Conservation (phyloP, 225 moss, liverwort and hornwort genomes). For the Climacium dendroides region DNA sequence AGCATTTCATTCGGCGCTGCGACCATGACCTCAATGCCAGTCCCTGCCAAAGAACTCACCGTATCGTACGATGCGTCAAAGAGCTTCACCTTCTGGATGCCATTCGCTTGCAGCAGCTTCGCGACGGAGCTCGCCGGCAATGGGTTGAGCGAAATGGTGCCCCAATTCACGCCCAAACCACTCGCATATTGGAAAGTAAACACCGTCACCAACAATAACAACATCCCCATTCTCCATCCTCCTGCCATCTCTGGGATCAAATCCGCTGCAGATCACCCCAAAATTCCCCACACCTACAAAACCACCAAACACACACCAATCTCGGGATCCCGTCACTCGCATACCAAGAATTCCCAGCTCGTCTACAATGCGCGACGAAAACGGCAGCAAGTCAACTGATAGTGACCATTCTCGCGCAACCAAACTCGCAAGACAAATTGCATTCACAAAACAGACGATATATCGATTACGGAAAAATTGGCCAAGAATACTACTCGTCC, state of each 20-base stretch:
- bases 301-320: not conserved
- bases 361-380: not conserved
- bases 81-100: slow-evolving; percentile 40
- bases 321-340: not conserved
- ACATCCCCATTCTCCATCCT: not conserved
- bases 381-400: not conserved
- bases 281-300: not conserved
- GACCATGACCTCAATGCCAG: slow-evolving; percentile 72
- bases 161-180: slow-evolving; percentile 41
- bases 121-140: slow-evolving; percentile 10
- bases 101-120: slow-evolving; percentile 29
- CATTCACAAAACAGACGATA: not conserved
- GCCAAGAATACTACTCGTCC: too few relatives aligned
- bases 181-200: not conserved
- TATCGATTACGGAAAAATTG: not conserved
- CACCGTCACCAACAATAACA: not conserved
- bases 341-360: not conserved
- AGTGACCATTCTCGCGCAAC: not conserved
- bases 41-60: slow-evolving; percentile 45
- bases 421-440: not conserved
- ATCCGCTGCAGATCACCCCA: not conserved
- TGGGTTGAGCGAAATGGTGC: slow-evolving; percentile 27
- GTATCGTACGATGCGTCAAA: slow-evolving; percentile 33
- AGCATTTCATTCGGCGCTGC: slow-evolving; percentile 82
- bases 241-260: not conserved